phyloP scores from a whole-genome alignment of 1,284 basidiomycete genomes.

The Moniliella sp. region DNA sequence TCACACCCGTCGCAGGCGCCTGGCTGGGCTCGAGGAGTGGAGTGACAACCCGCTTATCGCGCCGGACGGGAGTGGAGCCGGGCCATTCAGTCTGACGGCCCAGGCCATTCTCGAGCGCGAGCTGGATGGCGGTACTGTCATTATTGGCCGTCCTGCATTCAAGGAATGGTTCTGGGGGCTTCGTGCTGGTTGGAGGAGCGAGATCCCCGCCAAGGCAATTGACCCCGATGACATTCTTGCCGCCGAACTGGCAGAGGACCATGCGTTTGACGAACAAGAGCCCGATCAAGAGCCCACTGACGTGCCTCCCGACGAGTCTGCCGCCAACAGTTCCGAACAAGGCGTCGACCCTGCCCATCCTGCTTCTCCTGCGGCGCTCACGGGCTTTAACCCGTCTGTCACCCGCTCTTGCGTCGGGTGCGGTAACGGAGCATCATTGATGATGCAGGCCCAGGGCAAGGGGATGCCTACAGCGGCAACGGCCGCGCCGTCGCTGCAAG shows the following conservation, averaged over 20 bases:
- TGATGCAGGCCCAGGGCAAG: too few relatives aligned
- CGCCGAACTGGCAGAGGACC: constrained; percentile 48
- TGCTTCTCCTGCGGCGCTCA: too few relatives aligned
- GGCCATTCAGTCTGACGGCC: constrained; percentile 40
- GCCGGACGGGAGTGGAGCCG: constrained; percentile 2
- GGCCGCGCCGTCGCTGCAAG: too few relatives aligned
- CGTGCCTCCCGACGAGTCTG: too few relatives aligned
- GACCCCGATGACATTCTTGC: constrained; percentile 50
- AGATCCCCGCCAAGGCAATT: constrained; percentile 39
- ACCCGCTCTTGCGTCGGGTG: too few relatives aligned
- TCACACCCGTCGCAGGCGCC: constrained; percentile 42
- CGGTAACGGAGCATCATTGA: too few relatives aligned
- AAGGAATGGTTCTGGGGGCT: constrained; percentile 85
- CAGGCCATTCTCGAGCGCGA: constrained; percentile 44
- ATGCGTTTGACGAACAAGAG: constrained; percentile 60
- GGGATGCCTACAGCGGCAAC: too few relatives aligned
- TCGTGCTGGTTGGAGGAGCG: constrained; percentile 53
- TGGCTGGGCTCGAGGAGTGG: constrained; percentile 27
- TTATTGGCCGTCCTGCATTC: constrained; percentile 72
- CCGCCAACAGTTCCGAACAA: too few relatives aligned
- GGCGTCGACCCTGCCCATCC: too few relatives aligned
- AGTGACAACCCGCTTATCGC: constrained; percentile 27
- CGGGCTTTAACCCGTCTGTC: too few relatives aligned
- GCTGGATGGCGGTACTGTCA: constrained; percentile 57
- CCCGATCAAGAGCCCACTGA: too few relatives aligned